Evolutionary conservation across 129 eudicot genomes (phyloP).

Genomic region (Lactuca saligna): DNA sequence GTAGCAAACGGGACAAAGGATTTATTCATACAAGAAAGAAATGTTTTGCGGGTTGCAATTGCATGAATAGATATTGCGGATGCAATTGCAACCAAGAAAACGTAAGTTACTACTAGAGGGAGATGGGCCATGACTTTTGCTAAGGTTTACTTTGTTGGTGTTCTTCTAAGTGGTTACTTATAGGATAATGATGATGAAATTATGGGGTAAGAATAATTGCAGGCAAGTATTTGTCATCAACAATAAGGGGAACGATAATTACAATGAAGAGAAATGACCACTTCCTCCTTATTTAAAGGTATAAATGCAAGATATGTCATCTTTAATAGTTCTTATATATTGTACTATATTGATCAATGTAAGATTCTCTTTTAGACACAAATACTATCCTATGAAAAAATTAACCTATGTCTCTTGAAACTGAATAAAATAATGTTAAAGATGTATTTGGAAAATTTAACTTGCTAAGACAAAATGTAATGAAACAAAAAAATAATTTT

Average conservation of each 20-base stretch:
- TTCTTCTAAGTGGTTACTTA: constrained; percentile 2
- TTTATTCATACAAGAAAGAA: constrained; percentile 28
- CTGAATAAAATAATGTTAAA: too few relatives aligned
- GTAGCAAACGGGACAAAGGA: constrained; percentile 1
- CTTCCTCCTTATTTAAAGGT: neutral
- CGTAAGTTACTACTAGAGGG: constrained; percentile 16
- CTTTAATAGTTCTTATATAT: neutral
- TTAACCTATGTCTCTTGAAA: too few relatives aligned
- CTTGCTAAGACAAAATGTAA: too few relatives aligned
- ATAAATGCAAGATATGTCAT: neutral
- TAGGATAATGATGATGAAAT: constrained; percentile 20
- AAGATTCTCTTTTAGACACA: neutral
- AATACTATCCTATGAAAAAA: neutral
- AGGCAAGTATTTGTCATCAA: constrained; percentile 25
- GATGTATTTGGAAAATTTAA: too few relatives aligned
- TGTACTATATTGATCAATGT: neutral
- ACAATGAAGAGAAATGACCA: constrained; percentile 29
- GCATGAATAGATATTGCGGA: neutral
- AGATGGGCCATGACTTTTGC: constrained; percentile 7
- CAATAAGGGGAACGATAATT: constrained; percentile 18
- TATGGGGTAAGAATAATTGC: constrained; percentile 23
- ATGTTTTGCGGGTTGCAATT: constrained; percentile 4
- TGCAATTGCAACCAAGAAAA: constrained; percentile 24
- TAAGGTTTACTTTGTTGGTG: neutral
- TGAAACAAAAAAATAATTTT: too few relatives aligned